Conservation (phyloP, 805 yeast genomes). For the Kodamaea kaohsiungensis region DNA sequence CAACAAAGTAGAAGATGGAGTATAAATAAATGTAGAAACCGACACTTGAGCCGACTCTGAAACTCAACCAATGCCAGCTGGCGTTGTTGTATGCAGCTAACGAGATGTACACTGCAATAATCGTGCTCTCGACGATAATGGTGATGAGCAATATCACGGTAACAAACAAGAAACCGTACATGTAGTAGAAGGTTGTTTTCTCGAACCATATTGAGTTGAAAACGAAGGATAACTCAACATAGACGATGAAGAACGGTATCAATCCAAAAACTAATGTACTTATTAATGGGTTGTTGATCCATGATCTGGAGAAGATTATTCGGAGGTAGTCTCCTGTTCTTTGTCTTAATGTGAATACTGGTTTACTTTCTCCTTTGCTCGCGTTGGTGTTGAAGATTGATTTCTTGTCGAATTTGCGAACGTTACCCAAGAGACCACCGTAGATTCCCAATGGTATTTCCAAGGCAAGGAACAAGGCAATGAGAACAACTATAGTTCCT, state of each 20-base stretch:
- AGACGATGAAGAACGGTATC: constrained; percentile 78
- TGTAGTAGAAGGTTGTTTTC: constrained; percentile 73
- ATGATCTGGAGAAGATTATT: constrained; percentile 13
- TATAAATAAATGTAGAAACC: constrained; percentile 71
- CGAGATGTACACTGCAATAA: constrained; percentile 66
- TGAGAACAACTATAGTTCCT: constrained; percentile 63
- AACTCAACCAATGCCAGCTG: constrained; percentile 84
- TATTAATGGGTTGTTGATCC: constrained; percentile 24
- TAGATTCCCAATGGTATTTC: constrained; percentile 73
- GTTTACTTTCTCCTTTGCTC: neutral
- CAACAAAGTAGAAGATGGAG: constrained; percentile 64
- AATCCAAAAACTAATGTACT: constrained; percentile 58
- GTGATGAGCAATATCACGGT: constrained; percentile 60
- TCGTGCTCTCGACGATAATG: constrained; percentile 69
- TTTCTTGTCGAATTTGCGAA: constrained; percentile 21
- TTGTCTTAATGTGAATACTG: constrained; percentile 6
- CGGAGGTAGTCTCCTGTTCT: constrained; percentile 5
- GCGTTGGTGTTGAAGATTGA: constrained; percentile 18
- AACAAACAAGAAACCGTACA: constrained; percentile 73
- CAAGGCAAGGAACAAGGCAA: constrained; percentile 60
- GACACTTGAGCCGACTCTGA: constrained; percentile 65
- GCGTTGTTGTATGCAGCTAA: constrained; percentile 54
- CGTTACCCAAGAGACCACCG: constrained; percentile 64
- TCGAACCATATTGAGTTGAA: constrained; percentile 80
- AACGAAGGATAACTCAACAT: constrained; percentile 71